Base-by-base conservation (phyloP, 768 basidiomycete species). In the Hydnomerulius pinastri region DNA sequence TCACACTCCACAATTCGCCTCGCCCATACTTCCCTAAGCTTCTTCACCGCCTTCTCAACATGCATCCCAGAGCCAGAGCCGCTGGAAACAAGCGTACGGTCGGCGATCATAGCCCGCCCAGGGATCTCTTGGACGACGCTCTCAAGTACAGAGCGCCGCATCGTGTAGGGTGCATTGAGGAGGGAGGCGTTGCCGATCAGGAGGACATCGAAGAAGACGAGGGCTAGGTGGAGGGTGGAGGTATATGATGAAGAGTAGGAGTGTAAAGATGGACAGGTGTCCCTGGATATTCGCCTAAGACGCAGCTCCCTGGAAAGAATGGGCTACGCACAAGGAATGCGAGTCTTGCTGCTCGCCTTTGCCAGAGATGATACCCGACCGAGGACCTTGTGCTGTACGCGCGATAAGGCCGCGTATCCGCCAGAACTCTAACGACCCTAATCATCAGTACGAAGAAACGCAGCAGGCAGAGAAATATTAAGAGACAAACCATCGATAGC, bases 131-230 rank as follows among this genome's bases (percentile, higher is more conserved):
- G 60, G 30, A 95, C 71, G 7, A 83, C 52, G 2, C 68, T 60
- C 63, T 92, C 86, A 13, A 97, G 78, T 3, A 79, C 62, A 13
- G 67, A 65, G 24, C 91, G 80, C 11, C 94, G 82, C 7, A 71
- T 57, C 0, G 67, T 64, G 59, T 95, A 95, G 0, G 84, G 68
- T 3, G 63, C 63, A 10, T 73, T 69, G 6, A 91, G 57, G 10
- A 91, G 70, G 7, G 78, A 83, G 29, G 65, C 58, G n/a, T 71
- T 79, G 57, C 93, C 81, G 0, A 92, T 70, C n/a, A 78, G 64
- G 6, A 97, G 75, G 12, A 95, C 59, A 60, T 97, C 94, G 60
- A 95, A 97, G 72, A 93, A 95, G 11, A 92, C 85, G 15, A 96
- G 76, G 17, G 83, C 89, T 6, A 94, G 80, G 53, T 85, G 86